Conservation (phyloP, 1,139 yeast species). For the Geotrichum aggregatum region DNA sequence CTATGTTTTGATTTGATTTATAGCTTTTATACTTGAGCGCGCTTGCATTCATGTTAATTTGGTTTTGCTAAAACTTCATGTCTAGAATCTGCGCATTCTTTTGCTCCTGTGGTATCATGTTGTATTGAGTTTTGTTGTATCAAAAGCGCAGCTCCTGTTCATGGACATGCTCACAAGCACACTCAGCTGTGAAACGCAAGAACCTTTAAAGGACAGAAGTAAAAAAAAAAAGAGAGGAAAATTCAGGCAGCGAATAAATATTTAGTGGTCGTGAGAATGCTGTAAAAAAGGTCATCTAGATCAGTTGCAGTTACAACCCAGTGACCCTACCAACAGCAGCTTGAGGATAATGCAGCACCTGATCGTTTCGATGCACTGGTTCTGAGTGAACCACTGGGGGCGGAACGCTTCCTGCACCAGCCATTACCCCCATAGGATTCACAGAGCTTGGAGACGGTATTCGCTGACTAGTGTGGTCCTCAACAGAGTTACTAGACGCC, state of each 20-base stretch:
- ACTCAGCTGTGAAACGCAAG: not conserved
- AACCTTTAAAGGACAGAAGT: not conserved
- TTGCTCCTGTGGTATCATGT: not conserved
- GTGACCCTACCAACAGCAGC: not conserved
- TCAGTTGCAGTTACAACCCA: not conserved
- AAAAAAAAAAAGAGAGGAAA: not conserved
- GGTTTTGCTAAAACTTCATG: too few relatives aligned
- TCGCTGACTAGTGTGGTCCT: not conserved
- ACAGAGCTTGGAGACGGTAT: constrained; percentile 5
- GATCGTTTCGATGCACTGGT: constrained; percentile 20
- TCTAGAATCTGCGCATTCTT: not conserved
- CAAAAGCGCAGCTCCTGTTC: too few relatives aligned
- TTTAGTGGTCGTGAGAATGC: not conserved
- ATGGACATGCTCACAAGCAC: too few relatives aligned
- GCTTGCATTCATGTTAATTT: too few relatives aligned
- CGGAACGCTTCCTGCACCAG: constrained; percentile 24
- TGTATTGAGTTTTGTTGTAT: too few relatives aligned
- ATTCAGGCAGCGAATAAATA: not conserved
- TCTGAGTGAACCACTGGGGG: constrained; percentile 28
- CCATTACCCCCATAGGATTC: constrained; percentile 23
- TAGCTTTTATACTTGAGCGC: too few relatives aligned
- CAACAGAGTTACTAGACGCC: not conserved
- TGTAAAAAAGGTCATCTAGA: too few relatives aligned
- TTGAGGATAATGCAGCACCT: constrained; percentile 18
- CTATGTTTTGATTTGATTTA: not conserved